Conservation (phyloP, 352 stramenopile species). For the Phytophthora foliorum region DNA sequence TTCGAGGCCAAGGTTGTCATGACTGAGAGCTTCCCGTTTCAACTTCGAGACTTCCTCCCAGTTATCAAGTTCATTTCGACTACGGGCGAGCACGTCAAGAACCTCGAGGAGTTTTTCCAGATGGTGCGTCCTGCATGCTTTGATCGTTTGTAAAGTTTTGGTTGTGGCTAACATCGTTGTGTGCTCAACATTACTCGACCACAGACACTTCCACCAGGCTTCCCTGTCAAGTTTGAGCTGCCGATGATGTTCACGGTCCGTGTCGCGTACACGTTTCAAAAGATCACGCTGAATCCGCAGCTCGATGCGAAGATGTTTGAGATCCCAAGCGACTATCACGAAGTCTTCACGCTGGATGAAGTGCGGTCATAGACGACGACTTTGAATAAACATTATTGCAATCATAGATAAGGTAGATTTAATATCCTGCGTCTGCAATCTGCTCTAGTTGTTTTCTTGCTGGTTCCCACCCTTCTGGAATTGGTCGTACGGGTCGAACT, state of each 20-base stretch:
- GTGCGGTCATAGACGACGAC: conserved; percentile 44
- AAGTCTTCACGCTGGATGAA: conserved; percentile 70
- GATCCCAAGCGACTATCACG: conserved; percentile 59
- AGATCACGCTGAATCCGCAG: conserved; percentile 58
- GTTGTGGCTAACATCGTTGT: conserved; percentile 10
- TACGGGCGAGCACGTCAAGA: conserved; percentile 80
- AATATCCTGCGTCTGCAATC: neutral
- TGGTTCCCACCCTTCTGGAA: conserved; percentile 9
- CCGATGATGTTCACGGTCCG: conserved; percentile 87
- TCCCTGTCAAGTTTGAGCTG: conserved; percentile 85
- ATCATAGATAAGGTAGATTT: conserved; percentile 10
- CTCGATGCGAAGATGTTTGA: conserved; percentile 66
- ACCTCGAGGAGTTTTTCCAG: conserved; percentile 86
- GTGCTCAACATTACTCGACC: neutral
- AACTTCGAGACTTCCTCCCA: conserved; percentile 73
- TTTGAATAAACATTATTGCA: conserved; percentile 13
- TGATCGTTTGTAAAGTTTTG: neutral
- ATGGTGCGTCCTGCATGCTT: conserved; percentile 57
- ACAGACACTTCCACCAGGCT: conserved; percentile 83
- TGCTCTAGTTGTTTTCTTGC: conserved; percentile 17
- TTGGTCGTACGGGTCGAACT: conserved; percentile 28
- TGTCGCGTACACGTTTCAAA: conserved; percentile 87
- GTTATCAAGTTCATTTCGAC: conserved; percentile 85
- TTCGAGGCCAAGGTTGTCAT: conserved; percentile 87
- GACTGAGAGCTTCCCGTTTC: conserved; percentile 79